Evolutionary conservation across 306 rosid species (phyloP).

Genomic region (Fagus sylvatica): DNA sequence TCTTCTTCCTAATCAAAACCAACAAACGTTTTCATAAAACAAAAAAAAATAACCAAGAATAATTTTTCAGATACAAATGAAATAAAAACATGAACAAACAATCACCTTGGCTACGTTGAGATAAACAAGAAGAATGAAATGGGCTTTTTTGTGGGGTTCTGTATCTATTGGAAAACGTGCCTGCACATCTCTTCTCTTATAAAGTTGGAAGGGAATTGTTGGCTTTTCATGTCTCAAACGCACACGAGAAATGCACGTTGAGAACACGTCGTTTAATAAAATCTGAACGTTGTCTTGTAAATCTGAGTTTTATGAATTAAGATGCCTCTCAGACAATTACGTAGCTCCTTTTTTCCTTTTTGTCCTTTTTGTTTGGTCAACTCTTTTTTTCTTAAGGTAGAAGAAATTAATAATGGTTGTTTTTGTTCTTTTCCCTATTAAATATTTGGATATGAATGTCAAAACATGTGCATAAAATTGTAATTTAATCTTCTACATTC

Average conservation of each 20-base stretch:
- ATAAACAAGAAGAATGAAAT: background rate
- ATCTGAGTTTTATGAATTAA: too few species aligned
- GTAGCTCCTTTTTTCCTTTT: too few species aligned
- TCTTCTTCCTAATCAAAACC: slow-evolving; percentile 6
- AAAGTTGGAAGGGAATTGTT: background rate
- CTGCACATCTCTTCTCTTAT: background rate
- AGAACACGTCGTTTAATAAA: too few species aligned
- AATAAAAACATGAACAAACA: background rate
- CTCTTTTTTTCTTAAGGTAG: too few species aligned
- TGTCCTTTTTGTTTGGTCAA: too few species aligned
- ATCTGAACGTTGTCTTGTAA: too few species aligned
- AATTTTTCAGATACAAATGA: background rate
- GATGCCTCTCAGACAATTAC: too few species aligned
- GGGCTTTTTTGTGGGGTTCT: background rate
- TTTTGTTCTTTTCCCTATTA: too few species aligned
- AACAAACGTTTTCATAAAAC: background rate
- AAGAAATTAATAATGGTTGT: too few species aligned
- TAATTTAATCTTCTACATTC: too few species aligned
- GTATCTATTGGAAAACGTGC: background rate
- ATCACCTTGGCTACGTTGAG: background rate
- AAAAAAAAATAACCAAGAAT: background rate
- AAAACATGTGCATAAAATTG: too few species aligned
- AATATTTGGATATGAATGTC: too few species aligned
- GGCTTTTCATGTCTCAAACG: slow-evolving; percentile 14
- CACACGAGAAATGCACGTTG: background rate